These are phyloP conservation scores for Phyllosticta capitalensis DNA, from an alignment of 2,329 filamentous ascomycete species.

Conservation along the genomic window DNA sequence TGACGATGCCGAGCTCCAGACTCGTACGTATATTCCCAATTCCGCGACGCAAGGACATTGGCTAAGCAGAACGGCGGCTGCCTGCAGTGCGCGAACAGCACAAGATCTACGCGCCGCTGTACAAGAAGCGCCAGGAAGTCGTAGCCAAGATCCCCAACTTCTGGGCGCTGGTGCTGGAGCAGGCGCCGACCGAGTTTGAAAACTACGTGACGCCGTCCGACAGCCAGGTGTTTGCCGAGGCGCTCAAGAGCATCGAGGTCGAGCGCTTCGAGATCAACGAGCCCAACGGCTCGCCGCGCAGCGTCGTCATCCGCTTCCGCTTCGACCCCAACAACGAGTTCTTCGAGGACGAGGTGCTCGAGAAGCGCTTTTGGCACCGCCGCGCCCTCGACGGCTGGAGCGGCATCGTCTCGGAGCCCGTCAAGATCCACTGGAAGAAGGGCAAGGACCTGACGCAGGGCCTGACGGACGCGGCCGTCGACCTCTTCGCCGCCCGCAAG, in stretches of 20 bases:
- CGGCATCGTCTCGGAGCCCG: constrained; percentile 79
- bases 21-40: constrained; percentile 51
- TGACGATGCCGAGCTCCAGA: constrained; percentile 70
- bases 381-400: constrained; percentile 57
- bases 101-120: constrained; percentile 58
- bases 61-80: not conserved
- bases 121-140: constrained; percentile 63
- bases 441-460: constrained; percentile 77
- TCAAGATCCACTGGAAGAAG: constrained; percentile 67
- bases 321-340: constrained; percentile 67
- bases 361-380: constrained; percentile 90
- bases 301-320: constrained; percentile 60
- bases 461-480: constrained; percentile 62
- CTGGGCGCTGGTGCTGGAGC: constrained; percentile 90
- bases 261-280: constrained; percentile 69
- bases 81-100: constrained; percentile 62
- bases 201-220: constrained; percentile 79
- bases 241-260: constrained; percentile 61
- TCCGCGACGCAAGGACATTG: not conserved
- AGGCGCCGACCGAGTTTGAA: constrained; percentile 76
- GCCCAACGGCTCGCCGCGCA: constrained; percentile 66
- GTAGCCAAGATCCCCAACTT: constrained; percentile 72
- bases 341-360: constrained; percentile 67
- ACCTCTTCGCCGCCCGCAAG: constrained; percentile 52
- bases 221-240: constrained; percentile 58